Evolutionary conservation across 441 rosid species (phyloP).

Genomic region (Melastoma candidum): DNA sequence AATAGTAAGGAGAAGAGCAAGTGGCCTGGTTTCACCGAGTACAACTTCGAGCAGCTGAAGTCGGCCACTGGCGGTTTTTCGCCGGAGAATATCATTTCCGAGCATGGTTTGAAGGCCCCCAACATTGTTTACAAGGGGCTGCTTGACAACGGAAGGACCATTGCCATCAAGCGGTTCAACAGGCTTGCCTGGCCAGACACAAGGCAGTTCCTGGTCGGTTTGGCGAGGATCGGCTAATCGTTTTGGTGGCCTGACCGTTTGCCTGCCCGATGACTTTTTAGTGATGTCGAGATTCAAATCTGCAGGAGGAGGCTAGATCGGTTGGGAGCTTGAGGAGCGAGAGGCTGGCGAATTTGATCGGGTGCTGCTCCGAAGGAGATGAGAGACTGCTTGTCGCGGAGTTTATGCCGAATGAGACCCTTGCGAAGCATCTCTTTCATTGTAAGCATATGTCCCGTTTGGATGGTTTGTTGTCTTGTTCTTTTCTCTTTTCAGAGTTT

Average conservation of each 20-base stretch:
- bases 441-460: conserved; percentile 23
- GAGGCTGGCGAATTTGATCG: conserved; percentile 47
- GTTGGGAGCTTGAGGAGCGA: conserved; percentile 63
- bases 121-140: conserved; percentile 54
- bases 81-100: conserved; percentile 54
- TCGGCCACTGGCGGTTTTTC: conserved; percentile 51
- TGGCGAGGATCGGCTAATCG: not conserved
- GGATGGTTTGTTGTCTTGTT: not conserved
- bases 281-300: conserved; percentile 1
- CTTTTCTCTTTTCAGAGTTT: not conserved
- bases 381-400: conserved; percentile 61
- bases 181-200: conserved; percentile 61
- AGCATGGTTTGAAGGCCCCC: conserved; percentile 65
- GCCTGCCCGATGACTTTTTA: conserved; percentile 1
- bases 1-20: conserved; percentile 27
- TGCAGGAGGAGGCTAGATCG: conserved; percentile 57
- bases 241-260: not conserved
- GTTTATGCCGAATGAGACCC: conserved; percentile 62
- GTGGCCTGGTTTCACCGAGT: conserved; percentile 47
- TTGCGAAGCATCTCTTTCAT: conserved; percentile 67
- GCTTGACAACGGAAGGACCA: conserved; percentile 40
- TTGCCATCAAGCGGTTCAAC: conserved; percentile 65
- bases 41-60: conserved; percentile 42
- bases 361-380: conserved; percentile 55
- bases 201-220: conserved; percentile 46